Evolutionary conservation across 495 filamentous ascomycete genomes (phyloP), one percentile per base, ranked within the genome.

Genomic region (Penicillium egyptiacum): DNA sequence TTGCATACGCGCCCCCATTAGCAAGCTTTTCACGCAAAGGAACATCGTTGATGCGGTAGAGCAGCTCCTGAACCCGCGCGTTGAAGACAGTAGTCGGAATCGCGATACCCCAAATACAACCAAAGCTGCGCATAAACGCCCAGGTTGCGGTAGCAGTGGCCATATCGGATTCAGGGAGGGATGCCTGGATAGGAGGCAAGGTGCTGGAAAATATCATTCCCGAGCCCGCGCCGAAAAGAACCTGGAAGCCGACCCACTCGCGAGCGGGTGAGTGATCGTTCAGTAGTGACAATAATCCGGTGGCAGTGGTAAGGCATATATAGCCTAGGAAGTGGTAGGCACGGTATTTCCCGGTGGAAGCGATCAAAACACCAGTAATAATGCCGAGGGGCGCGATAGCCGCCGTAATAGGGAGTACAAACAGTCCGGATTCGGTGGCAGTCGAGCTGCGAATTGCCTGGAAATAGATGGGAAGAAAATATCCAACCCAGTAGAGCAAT

Each of bases 71-170:
- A 20, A 58, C 33, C 9, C 48, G 47, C n/a, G 56, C n/a, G n/a
- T 58, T 82, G 64, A 85, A 84, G 10, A 84, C 65, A 12, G 75
- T 73, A 1, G 70, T 68, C 5, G 83, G 76, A 46, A 85, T 70
- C 0, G 80, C 63, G 0, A 81, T 71, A 9, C 79, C 81, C 81
- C 80, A 83, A 14, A 83, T 72, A 40, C 52, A 53, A 1, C 80
- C 82, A 45, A 81, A 76, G 39, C 58, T 68, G 14, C 82, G 76
- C 9, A 82, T 28, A 33, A 82, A 83, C 0, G 59, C 57, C 72
- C 73, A 85, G 0, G 71, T 71, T 0, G 58, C 71, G 0, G 78
- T 83, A 1, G 75, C 70, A 11, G 63, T 57, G 0, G 77, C 81
- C 2, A 64, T 54, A 41, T 84, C 75, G 1, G 53, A 43, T 26